These are phyloP conservation scores for Pistacia integerrima DNA, from an alignment of 345 rosid species.

Conservation along the genomic window DNA sequence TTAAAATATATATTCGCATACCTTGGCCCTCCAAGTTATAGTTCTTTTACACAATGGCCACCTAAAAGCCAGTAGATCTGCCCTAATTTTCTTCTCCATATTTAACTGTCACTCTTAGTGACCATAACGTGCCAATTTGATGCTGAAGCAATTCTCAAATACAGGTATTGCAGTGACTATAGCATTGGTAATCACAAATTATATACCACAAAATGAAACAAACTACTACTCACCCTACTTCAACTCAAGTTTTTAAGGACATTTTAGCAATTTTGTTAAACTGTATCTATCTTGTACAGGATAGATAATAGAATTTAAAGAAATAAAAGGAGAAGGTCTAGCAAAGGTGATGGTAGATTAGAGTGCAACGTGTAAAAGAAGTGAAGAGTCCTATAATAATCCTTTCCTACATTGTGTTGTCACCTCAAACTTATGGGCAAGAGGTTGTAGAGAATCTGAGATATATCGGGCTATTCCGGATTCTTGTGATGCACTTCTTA, in stretches of 20 bases:
- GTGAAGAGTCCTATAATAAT: no score
- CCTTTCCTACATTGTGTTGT: no score
- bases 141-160: background rate
- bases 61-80: no score
- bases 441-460: no score
- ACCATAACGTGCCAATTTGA: no score
- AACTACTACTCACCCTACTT: background rate
- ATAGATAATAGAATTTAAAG: background rate
- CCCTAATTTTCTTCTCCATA: background rate
- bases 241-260: background rate
- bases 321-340: background rate
- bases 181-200: background rate
- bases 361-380: background rate
- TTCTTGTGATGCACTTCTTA: no score
- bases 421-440: no score
- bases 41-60: no score
- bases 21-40: no score
- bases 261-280: background rate
- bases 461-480: no score
- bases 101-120: background rate
- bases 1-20: no score
- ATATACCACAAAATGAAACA: background rate
- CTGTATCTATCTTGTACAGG: background rate
- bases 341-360: background rate
- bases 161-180: background rate